Conservation (phyloP, 495 filamentous ascomycete genomes). For the Penicillium subrubescens region DNA sequence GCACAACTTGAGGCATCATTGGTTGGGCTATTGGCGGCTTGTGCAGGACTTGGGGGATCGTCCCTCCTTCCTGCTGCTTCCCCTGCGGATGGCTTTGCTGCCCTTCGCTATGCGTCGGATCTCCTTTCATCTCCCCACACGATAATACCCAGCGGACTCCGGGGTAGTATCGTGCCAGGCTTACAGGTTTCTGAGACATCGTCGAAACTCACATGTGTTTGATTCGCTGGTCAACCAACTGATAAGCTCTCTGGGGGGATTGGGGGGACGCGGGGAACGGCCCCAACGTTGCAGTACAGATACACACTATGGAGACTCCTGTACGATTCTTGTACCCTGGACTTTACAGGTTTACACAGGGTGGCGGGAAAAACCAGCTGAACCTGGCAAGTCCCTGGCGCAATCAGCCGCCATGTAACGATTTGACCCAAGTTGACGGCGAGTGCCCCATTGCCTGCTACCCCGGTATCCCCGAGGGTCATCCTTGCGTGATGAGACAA, state of each 20-base stretch:
- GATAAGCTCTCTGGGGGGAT: conserved; percentile 8
- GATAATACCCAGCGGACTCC: conserved; percentile 15
- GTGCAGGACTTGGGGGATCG: conserved; percentile 3
- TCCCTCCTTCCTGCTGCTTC: neutral
- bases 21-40: conserved; percentile 19
- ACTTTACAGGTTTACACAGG: neutral
- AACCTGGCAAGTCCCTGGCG: neutral
- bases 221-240: conserved; percentile 5
- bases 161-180: conserved; percentile 11
- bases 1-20: neutral
- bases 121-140: neutral
- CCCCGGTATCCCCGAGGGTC: neutral
- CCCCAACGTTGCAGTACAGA: conserved; percentile 29
- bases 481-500: neutral
- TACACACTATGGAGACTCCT: neutral
- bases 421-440: neutral
- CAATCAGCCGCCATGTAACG: conserved; percentile 1
- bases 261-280: conserved; percentile 26
- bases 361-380: neutral
- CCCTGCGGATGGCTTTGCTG: neutral
- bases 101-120: neutral
- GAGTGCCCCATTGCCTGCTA: neutral
- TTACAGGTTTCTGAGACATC: conserved; percentile 8
- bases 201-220: conserved; percentile 2
- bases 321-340: neutral